Evolutionary conservation across 257 asterid species (phyloP).

Genomic region (Prunella vulgaris): DNA sequence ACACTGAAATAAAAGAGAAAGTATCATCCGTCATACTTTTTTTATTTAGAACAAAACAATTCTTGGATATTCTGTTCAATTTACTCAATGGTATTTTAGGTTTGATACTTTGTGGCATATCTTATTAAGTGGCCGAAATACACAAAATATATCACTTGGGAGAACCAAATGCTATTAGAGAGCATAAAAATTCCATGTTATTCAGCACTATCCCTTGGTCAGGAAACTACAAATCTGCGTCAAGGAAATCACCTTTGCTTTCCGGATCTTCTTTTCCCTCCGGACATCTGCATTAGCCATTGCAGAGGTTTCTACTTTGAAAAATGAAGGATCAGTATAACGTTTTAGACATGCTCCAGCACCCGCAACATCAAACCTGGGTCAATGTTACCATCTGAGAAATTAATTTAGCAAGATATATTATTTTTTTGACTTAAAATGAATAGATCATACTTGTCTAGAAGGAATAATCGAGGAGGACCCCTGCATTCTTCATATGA

Average conservation of each 20-base stretch:
- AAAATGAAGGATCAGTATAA: slow-evolving; percentile 90
- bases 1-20: neutral
- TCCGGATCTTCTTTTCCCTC: slow-evolving; percentile 77
- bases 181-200: neutral
- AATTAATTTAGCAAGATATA: neutral
- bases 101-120: neutral
- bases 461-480: slow-evolving; percentile 92
- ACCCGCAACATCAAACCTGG: slow-evolving; percentile 95
- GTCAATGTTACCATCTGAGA: slow-evolving; percentile 11
- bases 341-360: slow-evolving; percentile 98
- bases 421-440: neutral
- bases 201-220: neutral
- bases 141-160: slow-evolving; percentile 6
- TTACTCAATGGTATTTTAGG: neutral
- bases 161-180: neutral
- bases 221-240: slow-evolving; percentile 5
- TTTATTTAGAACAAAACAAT: neutral
- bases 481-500: slow-evolving; percentile 97
- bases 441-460: slow-evolving; percentile 72
- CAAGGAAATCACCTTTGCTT: slow-evolving; percentile 62
- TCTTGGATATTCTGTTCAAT: neutral
- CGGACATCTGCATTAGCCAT: slow-evolving; percentile 41
- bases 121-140: neutral
- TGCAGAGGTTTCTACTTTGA: slow-evolving; percentile 54
- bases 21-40: neutral